Evolutionary conservation across 371 early-diverging fungal species (phyloP), one percentile per base, ranked within the genome.

Genomic region (Coemansia sp.): DNA sequence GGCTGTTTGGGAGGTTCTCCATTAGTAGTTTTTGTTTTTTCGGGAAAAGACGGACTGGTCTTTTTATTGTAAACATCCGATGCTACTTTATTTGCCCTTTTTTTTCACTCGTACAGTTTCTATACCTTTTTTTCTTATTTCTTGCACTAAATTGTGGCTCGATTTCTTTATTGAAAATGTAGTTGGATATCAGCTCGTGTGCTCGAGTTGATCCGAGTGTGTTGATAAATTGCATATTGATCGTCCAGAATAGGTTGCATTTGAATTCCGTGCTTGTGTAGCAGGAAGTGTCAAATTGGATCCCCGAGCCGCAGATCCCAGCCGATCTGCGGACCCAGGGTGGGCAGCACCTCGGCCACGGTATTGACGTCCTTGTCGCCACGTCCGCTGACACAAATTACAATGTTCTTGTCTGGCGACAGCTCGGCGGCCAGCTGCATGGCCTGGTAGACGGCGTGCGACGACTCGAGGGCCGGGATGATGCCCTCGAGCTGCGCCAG

Each of bases 321-420:
- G n/a, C 88, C 93, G 70, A 97, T 95, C 78, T 87, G 79, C 41
- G 91, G 92, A 26, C 97, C 97, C 45, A 94, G 78, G 58, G 81
- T 88, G 20, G 98, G 97, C 66, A 97, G 79, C 2, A 86, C 86
- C 80, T 95, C 95, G 10, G 91, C 91, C 31, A 97, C 95, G 30
- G 94, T 90, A 63, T 90, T 84, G 69, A 97, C 95, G 76, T 98
- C 98, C 84, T 97, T 98, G 82, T 98, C 98, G 65, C 98, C 98
- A 56, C 98, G 86, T 45, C 98, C 97, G 68, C 89, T 88, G 54
- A 98, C 80, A 75, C 95, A 95, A 35, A 98, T 83, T 10, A 97
- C 86, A 48, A 98, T 81, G 74, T 92, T 87, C 80, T 94, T 77
- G 70, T 90, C 91, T 65, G 85, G 81, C n/a, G 81, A 76, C 79